Conservation (phyloP, 352 stramenopile genomes). For the Chrysophaeum taylorii region DNA sequence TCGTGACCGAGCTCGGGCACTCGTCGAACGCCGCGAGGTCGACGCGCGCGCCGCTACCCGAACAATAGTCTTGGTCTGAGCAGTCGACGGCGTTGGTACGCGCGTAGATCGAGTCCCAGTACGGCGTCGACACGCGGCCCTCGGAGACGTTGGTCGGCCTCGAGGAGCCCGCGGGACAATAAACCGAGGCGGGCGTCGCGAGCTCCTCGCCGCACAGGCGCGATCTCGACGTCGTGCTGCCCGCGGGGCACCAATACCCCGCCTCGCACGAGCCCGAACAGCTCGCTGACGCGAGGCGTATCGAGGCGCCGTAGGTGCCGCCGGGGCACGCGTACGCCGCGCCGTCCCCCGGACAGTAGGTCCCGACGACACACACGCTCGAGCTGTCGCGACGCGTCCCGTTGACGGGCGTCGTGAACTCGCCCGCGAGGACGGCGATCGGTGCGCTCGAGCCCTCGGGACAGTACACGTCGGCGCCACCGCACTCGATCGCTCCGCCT, state of each 20-base stretch:
- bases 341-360: too few relatives aligned
- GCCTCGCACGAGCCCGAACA: conserved; percentile 31
- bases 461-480: conserved; percentile 38
- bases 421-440: conserved; percentile 44
- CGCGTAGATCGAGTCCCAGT: too few relatives aligned
- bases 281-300: conserved; percentile 28
- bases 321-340: conserved; percentile 55
- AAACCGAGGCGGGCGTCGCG: conserved; percentile 37
- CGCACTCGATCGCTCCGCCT: conserved; percentile 20
- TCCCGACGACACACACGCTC: too few relatives aligned
- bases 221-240: conserved; percentile 22
- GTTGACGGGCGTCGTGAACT: conserved; percentile 42
- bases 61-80: too few relatives aligned
- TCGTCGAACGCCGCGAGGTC: too few relatives aligned
- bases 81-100: too few relatives aligned
- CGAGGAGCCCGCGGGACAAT: conserved; percentile 49
- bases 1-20: too few relatives aligned
- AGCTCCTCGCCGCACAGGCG: conserved; percentile 18
- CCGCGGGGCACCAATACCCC: conserved; percentile 41
- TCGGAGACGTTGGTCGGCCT: conserved; percentile 17
- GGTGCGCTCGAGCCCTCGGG: conserved; percentile 49
- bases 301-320: conserved; percentile 52
- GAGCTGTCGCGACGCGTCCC: too few relatives aligned
- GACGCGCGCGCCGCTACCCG: too few relatives aligned
- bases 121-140: too few relatives aligned